phyloP scores from a whole-genome alignment of 768 basidiomycete genomes.

The Lentinula aciculospora region DNA sequence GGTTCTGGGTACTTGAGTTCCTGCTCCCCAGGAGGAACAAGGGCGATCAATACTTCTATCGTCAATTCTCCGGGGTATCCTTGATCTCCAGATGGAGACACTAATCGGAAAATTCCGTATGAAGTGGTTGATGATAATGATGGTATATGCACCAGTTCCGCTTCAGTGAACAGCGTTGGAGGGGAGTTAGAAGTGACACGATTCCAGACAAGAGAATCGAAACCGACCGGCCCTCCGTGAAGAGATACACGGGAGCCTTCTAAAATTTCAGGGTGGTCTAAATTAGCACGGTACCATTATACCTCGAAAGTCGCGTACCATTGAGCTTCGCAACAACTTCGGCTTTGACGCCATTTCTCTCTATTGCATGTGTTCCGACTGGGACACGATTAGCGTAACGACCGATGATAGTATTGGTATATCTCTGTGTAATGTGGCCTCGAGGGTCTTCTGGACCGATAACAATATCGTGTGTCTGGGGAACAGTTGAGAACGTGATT shows the following conservation, averaged over 20 bases:
- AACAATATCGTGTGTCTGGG: constrained; percentile 70
- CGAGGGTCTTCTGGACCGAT: constrained; percentile 63
- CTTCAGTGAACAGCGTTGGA: constrained; percentile 48
- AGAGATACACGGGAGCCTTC: constrained; percentile 55
- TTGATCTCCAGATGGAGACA: constrained; percentile 63
- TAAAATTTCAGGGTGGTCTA: constrained; percentile 13
- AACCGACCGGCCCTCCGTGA: constrained; percentile 67
- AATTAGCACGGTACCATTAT: background rate
- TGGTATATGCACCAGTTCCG: constrained; percentile 44
- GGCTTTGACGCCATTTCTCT: constrained; percentile 46
- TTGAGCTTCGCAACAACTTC: constrained; percentile 40
- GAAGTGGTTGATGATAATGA: constrained; percentile 18
- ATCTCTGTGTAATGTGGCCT: constrained; percentile 56
- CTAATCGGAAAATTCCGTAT: constrained; percentile 49
- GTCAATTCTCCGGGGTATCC: constrained; percentile 61
- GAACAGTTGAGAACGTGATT: background rate
- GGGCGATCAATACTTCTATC: constrained; percentile 50
- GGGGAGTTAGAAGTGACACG: constrained; percentile 31
- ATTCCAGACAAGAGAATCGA: constrained; percentile 53
- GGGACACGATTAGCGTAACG: constrained; percentile 71
- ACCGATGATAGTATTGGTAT: constrained; percentile 69
- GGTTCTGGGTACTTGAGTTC: constrained; percentile 22
- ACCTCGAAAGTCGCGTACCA: constrained; percentile 20
- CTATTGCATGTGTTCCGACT: constrained; percentile 45
- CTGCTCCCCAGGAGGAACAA: constrained; percentile 34